Percentiles rank a stretch among this genome's conserved stretches.
These are phyloP conservation scores for Linum trigynum DNA, from an alignment of 345 rosid genomes.

Conservation along the genomic window DNA sequence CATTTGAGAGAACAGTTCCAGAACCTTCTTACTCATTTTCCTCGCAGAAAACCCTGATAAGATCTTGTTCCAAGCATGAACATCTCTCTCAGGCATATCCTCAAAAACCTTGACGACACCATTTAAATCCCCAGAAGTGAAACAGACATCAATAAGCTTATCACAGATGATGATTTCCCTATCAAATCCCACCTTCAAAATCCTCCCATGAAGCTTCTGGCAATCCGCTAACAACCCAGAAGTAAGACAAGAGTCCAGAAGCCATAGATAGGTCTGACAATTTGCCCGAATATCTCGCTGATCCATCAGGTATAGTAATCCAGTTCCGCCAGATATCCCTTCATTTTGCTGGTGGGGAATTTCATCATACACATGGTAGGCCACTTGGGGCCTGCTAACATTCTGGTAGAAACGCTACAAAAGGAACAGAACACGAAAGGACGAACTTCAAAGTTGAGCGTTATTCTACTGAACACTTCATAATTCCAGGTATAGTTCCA, in stretches of 20 bases:
- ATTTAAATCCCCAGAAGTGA: slow-evolving; percentile 31
- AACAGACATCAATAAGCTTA: slow-evolving; percentile 40
- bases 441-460: neutral
- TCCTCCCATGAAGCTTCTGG: slow-evolving; percentile 49
- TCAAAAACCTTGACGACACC: slow-evolving; percentile 49
- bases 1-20: slow-evolving; percentile 36
- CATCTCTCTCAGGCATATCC: slow-evolving; percentile 49
- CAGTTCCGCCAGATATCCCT: neutral
- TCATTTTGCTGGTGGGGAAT: neutral
- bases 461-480: neutral
- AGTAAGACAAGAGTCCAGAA: neutral
- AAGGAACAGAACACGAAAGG: neutral
- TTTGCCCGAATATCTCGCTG: neutral
- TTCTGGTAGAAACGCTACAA: neutral
- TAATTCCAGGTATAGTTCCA: neutral
- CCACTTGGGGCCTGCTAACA: neutral
- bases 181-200: slow-evolving; percentile 49
- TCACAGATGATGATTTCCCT: slow-evolving; percentile 29
- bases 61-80: slow-evolving; percentile 45
- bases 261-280: slow-evolving; percentile 3
- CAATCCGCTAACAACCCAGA: slow-evolving; percentile 22
- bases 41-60: slow-evolving; percentile 33
- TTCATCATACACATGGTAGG: neutral
- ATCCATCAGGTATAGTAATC: slow-evolving; percentile 1
- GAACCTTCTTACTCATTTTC: slow-evolving; percentile 25